A percentile compares a stretch with the other conserved stretches of the same genome.
Conservation (phyloP, 305 asterid species). For the Fraxinus angustifolia region DNA sequence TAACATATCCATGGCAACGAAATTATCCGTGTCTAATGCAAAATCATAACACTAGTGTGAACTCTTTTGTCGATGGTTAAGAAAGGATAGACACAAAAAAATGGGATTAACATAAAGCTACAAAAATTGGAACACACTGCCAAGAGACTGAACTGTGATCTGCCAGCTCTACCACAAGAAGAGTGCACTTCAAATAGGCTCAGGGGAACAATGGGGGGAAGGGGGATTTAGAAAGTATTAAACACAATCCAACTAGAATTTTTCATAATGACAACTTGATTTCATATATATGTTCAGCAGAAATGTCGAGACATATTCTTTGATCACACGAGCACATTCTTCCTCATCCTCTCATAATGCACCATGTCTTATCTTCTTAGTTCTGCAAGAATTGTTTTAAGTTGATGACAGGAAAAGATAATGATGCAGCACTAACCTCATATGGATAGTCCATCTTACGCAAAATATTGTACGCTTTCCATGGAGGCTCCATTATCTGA, state of each 20-base stretch:
- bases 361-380: background rate
- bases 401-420: background rate
- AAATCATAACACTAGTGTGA: background rate
- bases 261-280: background rate
- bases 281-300: background rate
- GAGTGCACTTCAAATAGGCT: background rate
- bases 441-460: constrained; percentile 94
- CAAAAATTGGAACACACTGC: background rate
- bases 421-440: constrained; percentile 57
- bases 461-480: constrained; percentile 86
- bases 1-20: background rate
- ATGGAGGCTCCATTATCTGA: constrained; percentile 99
- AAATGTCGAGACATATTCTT: background rate
- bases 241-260: background rate
- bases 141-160: background rate
- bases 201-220: background rate
- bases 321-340: background rate
- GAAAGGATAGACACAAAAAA: background rate
- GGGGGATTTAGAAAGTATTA: background rate
- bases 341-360: background rate
- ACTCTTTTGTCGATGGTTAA: background rate
- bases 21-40: background rate
- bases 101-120: background rate
- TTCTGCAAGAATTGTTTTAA: background rate
- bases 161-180: background rate